phyloP scores from a whole-genome alignment of 495 filamentous ascomycete species.

The Apiosordaria backusii region DNA sequence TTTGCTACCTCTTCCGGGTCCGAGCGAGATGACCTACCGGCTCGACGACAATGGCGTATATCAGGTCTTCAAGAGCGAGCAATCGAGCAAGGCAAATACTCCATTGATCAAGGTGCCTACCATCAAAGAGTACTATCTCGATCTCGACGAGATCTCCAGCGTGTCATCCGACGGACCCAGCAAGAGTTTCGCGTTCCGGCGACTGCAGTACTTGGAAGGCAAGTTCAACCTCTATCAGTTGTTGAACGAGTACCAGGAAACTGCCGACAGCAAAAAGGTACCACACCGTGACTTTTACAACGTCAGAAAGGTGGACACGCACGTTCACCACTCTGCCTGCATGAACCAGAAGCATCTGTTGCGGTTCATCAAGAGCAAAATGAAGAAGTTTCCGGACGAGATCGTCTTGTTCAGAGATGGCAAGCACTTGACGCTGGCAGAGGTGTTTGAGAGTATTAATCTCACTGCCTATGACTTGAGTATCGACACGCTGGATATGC shows the following conservation, averaged over 20 bases:
- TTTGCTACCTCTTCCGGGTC: slow-evolving; percentile 63
- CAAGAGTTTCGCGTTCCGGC: slow-evolving; percentile 93
- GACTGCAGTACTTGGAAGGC: slow-evolving; percentile 90
- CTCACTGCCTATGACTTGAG: slow-evolving; percentile 95
- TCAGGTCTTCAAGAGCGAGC: slow-evolving; percentile 75
- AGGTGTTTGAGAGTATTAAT: slow-evolving; percentile 97
- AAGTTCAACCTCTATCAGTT: slow-evolving; percentile 93
- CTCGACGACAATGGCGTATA: slow-evolving; percentile 84
- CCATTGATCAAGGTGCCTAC: slow-evolving; percentile 81
- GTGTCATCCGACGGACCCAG: slow-evolving; percentile 90
- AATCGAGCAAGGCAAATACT: slow-evolving; percentile 54
- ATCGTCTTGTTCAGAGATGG: slow-evolving; percentile 90
- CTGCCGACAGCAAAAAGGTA: slow-evolving; percentile 94
- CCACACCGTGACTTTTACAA: slow-evolving; percentile 99
- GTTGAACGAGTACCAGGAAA: slow-evolving; percentile 94
- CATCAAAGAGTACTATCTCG: slow-evolving; percentile 89
- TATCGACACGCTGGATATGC: slow-evolving; percentile 98
- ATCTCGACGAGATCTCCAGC: slow-evolving; percentile 79
- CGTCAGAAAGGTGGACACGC: slow-evolving; percentile 96
- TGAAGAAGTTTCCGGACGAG: slow-evolving; percentile 95
- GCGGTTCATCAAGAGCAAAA: slow-evolving; percentile 98
- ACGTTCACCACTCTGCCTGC: slow-evolving; percentile 98
- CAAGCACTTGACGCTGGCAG: slow-evolving; percentile 81
- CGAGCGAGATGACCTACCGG: slow-evolving; percentile 66
- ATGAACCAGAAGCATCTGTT: slow-evolving; percentile 99